Conservation (phyloP, 345 rosid genomes). For the Hirschfeldia incana region DNA sequence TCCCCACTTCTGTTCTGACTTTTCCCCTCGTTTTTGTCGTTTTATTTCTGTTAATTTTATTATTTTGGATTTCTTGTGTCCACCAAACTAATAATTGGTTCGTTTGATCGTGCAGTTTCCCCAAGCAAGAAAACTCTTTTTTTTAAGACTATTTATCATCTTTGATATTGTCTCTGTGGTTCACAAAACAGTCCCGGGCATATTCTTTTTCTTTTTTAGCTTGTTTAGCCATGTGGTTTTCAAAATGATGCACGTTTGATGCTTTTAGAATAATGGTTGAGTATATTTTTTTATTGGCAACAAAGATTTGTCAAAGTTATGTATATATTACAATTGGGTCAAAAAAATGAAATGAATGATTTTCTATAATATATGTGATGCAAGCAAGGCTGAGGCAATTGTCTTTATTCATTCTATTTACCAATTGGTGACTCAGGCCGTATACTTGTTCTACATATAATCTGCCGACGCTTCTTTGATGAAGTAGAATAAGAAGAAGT, state of each 20-base stretch:
- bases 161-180: constrained; percentile 19
- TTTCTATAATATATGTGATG: constrained; percentile 27
- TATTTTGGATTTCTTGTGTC: constrained; percentile 12
- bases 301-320: constrained; percentile 8
- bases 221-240: constrained; percentile 15
- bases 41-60: constrained; percentile 8
- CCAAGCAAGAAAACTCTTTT: constrained; percentile 33
- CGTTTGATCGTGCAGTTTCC: constrained; percentile 23
- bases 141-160: constrained; percentile 22
- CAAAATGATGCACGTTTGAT: constrained; percentile 25
- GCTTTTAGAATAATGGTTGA: constrained; percentile 5
- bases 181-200: constrained; percentile 26
- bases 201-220: constrained; percentile 7
- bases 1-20: constrained; percentile 39
- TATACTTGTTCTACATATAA: constrained; percentile 30
- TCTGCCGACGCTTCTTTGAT: constrained; percentile 28
- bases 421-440: constrained; percentile 26
- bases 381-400: constrained; percentile 24
- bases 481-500: constrained; percentile 20
- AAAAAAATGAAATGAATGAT: not conserved
- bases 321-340: constrained; percentile 21
- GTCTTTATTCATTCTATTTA: constrained; percentile 25
- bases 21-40: constrained; percentile 4
- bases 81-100: constrained; percentile 37
- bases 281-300: constrained; percentile 16